Evolutionary conservation across 495 filamentous ascomycete genomes (phyloP).

Genomic region (Annulohypoxylon nitens): DNA sequence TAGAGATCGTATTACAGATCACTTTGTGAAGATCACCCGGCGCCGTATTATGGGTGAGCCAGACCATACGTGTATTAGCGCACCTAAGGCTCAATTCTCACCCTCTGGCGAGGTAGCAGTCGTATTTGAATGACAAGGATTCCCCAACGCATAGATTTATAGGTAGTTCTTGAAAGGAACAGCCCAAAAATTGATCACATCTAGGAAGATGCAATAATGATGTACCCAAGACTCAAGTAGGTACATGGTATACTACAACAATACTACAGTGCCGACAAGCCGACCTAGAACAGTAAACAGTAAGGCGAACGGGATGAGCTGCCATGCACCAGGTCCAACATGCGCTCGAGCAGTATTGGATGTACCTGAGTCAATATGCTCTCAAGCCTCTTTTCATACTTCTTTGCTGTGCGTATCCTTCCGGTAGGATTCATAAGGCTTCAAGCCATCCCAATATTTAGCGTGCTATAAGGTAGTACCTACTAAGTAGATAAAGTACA

Average conservation of each 20-base stretch:
- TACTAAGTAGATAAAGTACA: not conserved
- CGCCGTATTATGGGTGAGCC: slow-evolving; percentile 22
- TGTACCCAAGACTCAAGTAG: not conserved
- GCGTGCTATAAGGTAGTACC: not conserved
- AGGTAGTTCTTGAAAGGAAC: slow-evolving; percentile 3
- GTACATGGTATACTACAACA: not conserved
- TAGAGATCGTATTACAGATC: slow-evolving; percentile 43
- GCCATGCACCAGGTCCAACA: not conserved
- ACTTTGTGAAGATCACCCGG: slow-evolving; percentile 31
- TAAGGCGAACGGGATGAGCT: not conserved
- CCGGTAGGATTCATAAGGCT: slow-evolving; percentile 12
- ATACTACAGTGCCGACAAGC: not conserved
- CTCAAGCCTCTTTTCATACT: slow-evolving; percentile 9
- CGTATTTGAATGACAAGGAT: slow-evolving; percentile 1
- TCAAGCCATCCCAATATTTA: not conserved
- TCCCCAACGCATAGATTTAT: not conserved
- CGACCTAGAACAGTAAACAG: not conserved
- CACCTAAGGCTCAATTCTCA: slow-evolving; percentile 3
- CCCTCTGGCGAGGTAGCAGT: not conserved
- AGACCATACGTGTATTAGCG: slow-evolving; percentile 22
- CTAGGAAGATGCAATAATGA: not conserved
- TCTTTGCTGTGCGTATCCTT: not conserved
- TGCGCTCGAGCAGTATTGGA: not conserved
- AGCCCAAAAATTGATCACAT: slow-evolving; percentile 1
- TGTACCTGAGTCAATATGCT: not conserved